Evolutionary conservation across 345 rosid genomes (phyloP).

Genomic region (Anacardium occidentale): DNA sequence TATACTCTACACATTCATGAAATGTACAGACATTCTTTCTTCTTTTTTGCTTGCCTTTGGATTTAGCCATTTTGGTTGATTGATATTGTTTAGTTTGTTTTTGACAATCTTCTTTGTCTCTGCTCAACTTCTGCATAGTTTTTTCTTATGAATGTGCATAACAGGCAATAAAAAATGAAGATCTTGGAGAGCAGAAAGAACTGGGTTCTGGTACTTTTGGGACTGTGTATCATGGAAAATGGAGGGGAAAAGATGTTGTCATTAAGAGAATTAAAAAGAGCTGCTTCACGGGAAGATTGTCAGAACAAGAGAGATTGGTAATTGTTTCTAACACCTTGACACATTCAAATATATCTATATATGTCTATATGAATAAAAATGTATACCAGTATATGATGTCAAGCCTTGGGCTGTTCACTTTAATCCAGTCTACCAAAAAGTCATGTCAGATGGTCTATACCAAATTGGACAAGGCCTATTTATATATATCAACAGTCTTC

Average conservation of each 20-base stretch:
- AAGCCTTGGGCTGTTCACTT: not conserved
- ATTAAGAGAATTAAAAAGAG: conserved; percentile 74
- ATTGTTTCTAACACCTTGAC: conserved; percentile 16
- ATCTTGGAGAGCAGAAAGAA: conserved; percentile 80
- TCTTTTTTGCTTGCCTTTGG: not conserved
- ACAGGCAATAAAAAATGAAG: conserved; percentile 68
- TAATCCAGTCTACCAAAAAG: not conserved
- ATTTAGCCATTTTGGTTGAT: not conserved
- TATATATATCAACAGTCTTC: no score
- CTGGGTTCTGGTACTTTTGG: conserved; percentile 86
- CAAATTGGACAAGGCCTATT: not conserved
- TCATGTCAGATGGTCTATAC: not conserved
- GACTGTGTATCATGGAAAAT: conserved; percentile 78
- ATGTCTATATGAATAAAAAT: not conserved
- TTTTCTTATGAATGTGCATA: conserved; percentile 3
- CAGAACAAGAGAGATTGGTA: conserved; percentile 81
- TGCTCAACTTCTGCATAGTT: not conserved
- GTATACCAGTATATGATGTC: not conserved
- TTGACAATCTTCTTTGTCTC: not conserved
- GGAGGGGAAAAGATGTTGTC: conserved; percentile 87
- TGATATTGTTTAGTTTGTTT: conserved; percentile 3
- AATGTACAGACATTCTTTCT: no score
- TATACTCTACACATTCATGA: no score
- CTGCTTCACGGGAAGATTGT: conserved; percentile 70
- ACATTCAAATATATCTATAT: not conserved